Percentiles rank a stretch among this genome's conserved stretches.
phyloP scores from a whole-genome alignment of 2,329 filamentous ascomycete genomes.

The Podosphaera aphanis region DNA sequence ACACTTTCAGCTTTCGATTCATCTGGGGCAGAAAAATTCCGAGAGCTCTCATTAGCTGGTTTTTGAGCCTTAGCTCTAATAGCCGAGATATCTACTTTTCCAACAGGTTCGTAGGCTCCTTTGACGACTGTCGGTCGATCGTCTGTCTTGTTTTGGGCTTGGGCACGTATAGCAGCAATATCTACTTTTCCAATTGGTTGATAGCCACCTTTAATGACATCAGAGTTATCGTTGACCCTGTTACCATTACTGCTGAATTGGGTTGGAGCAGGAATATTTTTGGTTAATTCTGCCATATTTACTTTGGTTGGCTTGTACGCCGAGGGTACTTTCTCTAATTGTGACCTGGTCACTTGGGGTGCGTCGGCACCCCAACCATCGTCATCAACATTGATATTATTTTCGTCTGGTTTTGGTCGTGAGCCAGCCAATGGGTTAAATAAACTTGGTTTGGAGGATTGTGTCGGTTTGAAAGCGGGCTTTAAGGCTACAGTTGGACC shows the following conservation, averaged over 20 bases:
- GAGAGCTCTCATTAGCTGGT: slow-evolving; percentile 22
- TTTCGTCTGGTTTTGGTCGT: slow-evolving; percentile 30
- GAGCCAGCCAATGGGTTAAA: slow-evolving; percentile 48
- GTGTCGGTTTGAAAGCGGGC: slow-evolving; percentile 70
- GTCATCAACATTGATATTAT: slow-evolving; percentile 38
- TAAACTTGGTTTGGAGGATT: slow-evolving; percentile 19
- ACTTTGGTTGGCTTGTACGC: slow-evolving; percentile 93
- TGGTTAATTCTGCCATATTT: slow-evolving; percentile 66
- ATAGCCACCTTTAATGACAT: slow-evolving; percentile 67
- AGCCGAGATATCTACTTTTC: slow-evolving; percentile 90
- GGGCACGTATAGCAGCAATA: slow-evolving; percentile 68
- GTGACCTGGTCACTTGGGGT: slow-evolving; percentile 63
- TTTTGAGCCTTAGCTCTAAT: slow-evolving; percentile 68
- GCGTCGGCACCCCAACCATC: slow-evolving; percentile 94
- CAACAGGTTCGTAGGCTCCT: slow-evolving; percentile 80
- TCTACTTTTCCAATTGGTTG: slow-evolving; percentile 95
- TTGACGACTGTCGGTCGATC: slow-evolving; percentile 70
- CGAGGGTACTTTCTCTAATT: slow-evolving; percentile 76
- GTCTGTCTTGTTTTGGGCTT: slow-evolving; percentile 44
- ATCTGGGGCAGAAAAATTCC: slow-evolving; percentile 19
- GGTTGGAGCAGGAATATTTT: slow-evolving; percentile 44
- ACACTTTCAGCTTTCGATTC: slow-evolving; percentile 27
- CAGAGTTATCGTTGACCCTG: slow-evolving; percentile 24
- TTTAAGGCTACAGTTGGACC: slow-evolving; percentile 51
- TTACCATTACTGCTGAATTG: slow-evolving; percentile 25